phyloP scores from a whole-genome alignment of 2,329 filamentous ascomycete genomes.

The Blumeriella jaapii region DNA sequence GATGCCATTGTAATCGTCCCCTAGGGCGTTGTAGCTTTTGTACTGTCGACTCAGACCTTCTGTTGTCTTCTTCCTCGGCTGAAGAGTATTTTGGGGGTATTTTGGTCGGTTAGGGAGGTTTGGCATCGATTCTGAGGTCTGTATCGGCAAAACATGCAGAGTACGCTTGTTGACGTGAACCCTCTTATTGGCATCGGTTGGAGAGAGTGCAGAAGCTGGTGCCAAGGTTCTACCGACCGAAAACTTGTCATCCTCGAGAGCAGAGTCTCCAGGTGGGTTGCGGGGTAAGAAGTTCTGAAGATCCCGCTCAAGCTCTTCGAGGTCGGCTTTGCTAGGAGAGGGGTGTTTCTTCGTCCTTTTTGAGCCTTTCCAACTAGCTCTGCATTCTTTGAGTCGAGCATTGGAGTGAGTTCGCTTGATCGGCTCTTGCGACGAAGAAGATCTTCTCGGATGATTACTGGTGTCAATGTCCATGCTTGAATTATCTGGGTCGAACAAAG shows the following conservation, averaged over 20 bases:
- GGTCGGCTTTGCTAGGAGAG: slow-evolving; percentile 18
- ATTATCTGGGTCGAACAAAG: slow-evolving; percentile 14
- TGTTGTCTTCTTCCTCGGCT: background rate
- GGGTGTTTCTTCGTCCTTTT: slow-evolving; percentile 20
- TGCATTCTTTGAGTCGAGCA: slow-evolving; percentile 2
- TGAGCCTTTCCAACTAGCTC: slow-evolving; percentile 1
- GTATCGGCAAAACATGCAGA: background rate
- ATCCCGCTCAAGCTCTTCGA: slow-evolving; percentile 15
- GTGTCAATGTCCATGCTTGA: slow-evolving; percentile 7
- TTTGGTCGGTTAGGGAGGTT: background rate
- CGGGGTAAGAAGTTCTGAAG: slow-evolving; percentile 5
- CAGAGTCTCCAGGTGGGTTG: background rate
- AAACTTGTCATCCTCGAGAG: slow-evolving; percentile 8
- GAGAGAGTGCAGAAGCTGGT: slow-evolving; percentile 4
- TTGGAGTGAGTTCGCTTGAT: slow-evolving; percentile 10
- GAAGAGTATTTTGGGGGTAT: background rate
- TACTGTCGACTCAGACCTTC: slow-evolving; percentile 1
- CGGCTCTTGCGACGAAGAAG: slow-evolving; percentile 3
- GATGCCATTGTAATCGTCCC: slow-evolving; percentile 8
- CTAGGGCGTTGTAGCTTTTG: slow-evolving; percentile 7
- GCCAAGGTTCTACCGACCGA: slow-evolving; percentile 1
- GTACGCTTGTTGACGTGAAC: slow-evolving; percentile 2
- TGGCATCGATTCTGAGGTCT: slow-evolving; percentile 6
- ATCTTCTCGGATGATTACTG: background rate
- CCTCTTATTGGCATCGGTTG: slow-evolving; percentile 10